phyloP scores from a whole-genome alignment of 345 rosid species.

The Eucalyptus pauciflora region DNA sequence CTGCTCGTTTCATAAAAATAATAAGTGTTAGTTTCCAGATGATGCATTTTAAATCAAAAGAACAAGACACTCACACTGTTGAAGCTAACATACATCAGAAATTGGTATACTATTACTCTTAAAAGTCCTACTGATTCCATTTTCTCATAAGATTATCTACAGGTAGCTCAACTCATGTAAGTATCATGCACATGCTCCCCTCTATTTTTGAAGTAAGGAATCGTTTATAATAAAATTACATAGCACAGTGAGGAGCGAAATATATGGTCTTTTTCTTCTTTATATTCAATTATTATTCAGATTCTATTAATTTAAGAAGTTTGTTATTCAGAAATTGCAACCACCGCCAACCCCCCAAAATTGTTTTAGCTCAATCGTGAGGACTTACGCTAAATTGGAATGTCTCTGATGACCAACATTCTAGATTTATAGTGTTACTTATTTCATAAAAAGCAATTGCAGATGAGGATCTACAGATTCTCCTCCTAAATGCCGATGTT shows the following conservation, averaged over 20 bases:
- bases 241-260: background rate
- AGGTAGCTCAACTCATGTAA: background rate
- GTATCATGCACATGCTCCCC: background rate
- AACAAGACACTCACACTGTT: background rate
- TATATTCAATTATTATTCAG: background rate
- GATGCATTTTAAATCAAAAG: background rate
- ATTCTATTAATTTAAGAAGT: background rate
- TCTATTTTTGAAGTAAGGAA: background rate
- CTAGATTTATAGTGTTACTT: background rate
- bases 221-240: background rate
- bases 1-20: slow-evolving; percentile 23
- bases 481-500: background rate
- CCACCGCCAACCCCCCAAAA: background rate
- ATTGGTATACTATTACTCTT: background rate
- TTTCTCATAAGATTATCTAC: background rate
- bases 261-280: background rate
- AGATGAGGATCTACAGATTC: background rate
- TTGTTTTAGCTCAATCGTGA: background rate
- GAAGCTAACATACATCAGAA: background rate
- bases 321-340: background rate
- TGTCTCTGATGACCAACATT: background rate
- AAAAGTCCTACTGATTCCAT: background rate
- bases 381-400: background rate
- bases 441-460: background rate
- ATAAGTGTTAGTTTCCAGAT: background rate